Evolutionary conservation across 768 basidiomycete species (phyloP), one percentile per base, ranked within the genome.

Genomic region (Candolleomyces eurysporus): DNA sequence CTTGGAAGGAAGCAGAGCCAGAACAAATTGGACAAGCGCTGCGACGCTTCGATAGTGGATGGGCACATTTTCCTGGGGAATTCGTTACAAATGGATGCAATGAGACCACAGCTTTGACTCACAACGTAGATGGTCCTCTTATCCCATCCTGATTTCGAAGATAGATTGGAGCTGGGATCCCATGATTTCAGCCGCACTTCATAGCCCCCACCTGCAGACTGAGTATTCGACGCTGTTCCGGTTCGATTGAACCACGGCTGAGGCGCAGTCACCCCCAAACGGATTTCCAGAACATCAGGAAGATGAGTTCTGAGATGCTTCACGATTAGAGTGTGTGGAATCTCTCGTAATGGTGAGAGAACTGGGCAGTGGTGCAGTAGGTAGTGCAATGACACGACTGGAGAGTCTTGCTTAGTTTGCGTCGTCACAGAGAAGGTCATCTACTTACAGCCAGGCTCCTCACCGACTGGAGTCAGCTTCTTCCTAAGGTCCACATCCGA

Each of bases 21-120:
- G 70, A 1, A 82, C 62, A 59, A 90, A 81, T n/a, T 72, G 74
- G 9, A 75, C 73, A 31, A 89, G 78, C 0, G 76, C 76, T n/a
- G 82, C 74, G 5, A 86, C 62, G 0, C 75, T 82, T 51, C 87
- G 83, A 66, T 81, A 78, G 36, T 79, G 72, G 0, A 72, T 64
- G 0, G 92, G 91, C 16, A 92, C 82, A 61, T 85, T 86, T 74
- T 94, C 92, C 92, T 94, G 58, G 61, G 26, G 60, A 16, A 36
- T 43, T 31, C 49, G 55, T 55, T 53, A 49, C 21, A 19, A 26
- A 48, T 45, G 43, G 49, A 58, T 17, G 32, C 16, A 30, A 39
- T 2, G 16, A 48, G 17, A n/a, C 45, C 48, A 22, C 26, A 36
- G 22, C 16, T 54, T 31, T 13, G 46, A 76, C 84, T 58, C 63